These are phyloP conservation scores for Claviceps arundinis DNA, from an alignment of 2,329 filamentous ascomycete genomes.

Conservation along the genomic window DNA sequence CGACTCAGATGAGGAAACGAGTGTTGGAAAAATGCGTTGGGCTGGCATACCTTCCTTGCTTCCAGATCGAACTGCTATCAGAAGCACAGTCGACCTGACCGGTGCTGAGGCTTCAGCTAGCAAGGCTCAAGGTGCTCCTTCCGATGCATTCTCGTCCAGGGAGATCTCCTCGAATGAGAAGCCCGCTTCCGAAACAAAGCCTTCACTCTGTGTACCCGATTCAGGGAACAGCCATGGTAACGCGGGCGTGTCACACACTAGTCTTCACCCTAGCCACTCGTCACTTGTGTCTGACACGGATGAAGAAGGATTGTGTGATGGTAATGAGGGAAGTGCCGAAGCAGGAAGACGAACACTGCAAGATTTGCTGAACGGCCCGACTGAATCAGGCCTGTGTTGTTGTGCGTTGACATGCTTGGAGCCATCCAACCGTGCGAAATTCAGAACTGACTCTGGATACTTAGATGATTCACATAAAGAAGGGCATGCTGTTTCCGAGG, in stretches of 20 bases:
- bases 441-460: neutral
- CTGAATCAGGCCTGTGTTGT: neutral
- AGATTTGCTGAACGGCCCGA: too few species aligned
- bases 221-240: neutral
- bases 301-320: neutral
- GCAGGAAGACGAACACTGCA: neutral
- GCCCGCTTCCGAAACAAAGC: neutral
- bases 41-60: conserved; percentile 13
- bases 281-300: neutral
- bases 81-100: conserved; percentile 11
- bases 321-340: neutral
- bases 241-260: neutral
- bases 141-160: neutral
- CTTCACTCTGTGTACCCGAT: neutral
- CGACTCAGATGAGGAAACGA: conserved; percentile 7
- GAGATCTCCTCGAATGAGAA: neutral
- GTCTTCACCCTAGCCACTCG: neutral
- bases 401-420: neutral
- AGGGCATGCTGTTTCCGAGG: neutral
- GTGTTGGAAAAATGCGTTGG: conserved; percentile 13
- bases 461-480: neutral
- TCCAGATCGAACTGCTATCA: conserved; percentile 9
- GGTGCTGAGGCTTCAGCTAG: conserved; percentile 1
- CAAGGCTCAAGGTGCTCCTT: neutral
- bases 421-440: neutral